Evolutionary conservation across 768 basidiomycete genomes (phyloP).

Genomic region (Phlebiopsis flavidoalba): DNA sequence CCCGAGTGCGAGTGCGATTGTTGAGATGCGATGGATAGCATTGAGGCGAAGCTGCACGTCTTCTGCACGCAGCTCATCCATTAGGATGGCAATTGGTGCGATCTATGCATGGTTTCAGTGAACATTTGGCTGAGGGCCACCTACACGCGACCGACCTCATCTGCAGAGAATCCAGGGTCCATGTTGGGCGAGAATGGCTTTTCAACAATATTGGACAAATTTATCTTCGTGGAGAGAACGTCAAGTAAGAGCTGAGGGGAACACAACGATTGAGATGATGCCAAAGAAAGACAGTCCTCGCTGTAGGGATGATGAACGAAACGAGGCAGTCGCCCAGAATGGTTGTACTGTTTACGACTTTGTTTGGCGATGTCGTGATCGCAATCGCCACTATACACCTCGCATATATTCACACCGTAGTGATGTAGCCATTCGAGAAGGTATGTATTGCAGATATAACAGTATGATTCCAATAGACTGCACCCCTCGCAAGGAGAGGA

Average conservation of each 20-base stretch:
- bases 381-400: not conserved
- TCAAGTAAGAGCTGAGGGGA: not conserved
- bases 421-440: no score
- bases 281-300: not conserved
- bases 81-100: conserved; percentile 92
- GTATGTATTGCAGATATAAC: not conserved
- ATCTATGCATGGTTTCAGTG: conserved; percentile 39
- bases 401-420: not conserved
- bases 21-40: conserved; percentile 95
- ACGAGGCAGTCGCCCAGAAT: conserved; percentile 8
- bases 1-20: conserved; percentile 95
- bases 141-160: conserved; percentile 51
- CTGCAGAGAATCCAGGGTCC: conserved; percentile 60
- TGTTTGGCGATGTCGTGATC: not conserved
- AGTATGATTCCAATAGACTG: not conserved
- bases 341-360: conserved; percentile 10
- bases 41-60: conserved; percentile 95
- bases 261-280: not conserved
- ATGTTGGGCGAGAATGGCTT: conserved; percentile 33
- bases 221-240: no score
- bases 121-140: not conserved
- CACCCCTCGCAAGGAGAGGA: conserved; percentile 29
- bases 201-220: not conserved
- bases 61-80: conserved; percentile 97
- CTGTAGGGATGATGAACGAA: conserved; percentile 6